A percentile compares a stretch with the other conserved stretches of the same genome.
Conservation (phyloP, 768 basidiomycete genomes). For the Pulveroboletus sp. region DNA sequence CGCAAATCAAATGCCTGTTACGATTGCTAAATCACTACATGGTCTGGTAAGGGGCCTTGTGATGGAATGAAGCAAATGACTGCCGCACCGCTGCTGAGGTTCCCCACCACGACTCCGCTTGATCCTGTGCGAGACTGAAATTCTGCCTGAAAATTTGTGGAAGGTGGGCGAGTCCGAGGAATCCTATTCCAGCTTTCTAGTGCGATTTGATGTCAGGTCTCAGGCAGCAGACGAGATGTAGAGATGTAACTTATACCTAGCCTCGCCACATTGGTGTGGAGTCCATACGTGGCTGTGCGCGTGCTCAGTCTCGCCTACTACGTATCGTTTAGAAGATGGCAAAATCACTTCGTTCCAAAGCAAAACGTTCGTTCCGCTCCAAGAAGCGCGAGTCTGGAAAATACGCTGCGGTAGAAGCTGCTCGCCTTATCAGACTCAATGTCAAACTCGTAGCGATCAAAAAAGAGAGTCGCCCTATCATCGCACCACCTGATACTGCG, state of each 20-base stretch:
- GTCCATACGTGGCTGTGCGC: slow-evolving; percentile 8
- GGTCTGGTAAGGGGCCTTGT: no score
- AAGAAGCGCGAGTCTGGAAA: slow-evolving; percentile 72
- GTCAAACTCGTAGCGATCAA: slow-evolving; percentile 55
- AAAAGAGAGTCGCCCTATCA: slow-evolving; percentile 27
- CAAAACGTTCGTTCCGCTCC: slow-evolving; percentile 70
- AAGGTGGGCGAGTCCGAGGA: no score
- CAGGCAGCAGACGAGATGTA: no score
- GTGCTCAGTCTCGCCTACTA: neutral
- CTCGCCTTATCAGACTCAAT: slow-evolving; percentile 68
- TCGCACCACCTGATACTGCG: slow-evolving; percentile 22
- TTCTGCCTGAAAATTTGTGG: no score
- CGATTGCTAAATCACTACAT: no score
- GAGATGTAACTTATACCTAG: no score
- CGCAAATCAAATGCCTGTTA: no score
- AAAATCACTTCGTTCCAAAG: slow-evolving; percentile 79
- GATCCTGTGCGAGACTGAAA: no score
- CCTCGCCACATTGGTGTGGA: no score
- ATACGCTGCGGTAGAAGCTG: slow-evolving; percentile 75
- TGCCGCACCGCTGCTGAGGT: no score
- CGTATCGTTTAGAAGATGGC: slow-evolving; percentile 44
- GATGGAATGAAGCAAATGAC: no score
- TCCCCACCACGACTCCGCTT: no score
- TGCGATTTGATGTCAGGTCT: neutral
- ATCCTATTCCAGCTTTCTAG: neutral